A percentile compares a stretch with the other conserved stretches of the same genome.
Evolutionary conservation across 257 asterid genomes (phyloP).

Genomic region (Petunia secreta): DNA sequence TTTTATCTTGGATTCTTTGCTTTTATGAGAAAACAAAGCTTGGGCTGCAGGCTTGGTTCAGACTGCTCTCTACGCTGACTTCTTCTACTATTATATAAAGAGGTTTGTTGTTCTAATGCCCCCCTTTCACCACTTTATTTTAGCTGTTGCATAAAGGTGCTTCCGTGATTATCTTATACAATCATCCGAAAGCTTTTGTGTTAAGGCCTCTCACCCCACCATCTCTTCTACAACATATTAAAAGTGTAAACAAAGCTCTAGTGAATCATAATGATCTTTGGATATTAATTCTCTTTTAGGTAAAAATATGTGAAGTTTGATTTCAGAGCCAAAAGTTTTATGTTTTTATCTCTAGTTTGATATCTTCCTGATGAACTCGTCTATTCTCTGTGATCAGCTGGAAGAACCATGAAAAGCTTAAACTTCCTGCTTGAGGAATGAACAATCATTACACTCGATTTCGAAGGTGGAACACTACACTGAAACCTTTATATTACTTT

Average conservation of each 20-base stretch:
- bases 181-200: background rate
- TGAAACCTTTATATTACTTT: too few species aligned
- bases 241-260: background rate
- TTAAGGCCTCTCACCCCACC: background rate
- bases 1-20: background rate
- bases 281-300: too few species aligned
- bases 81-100: conserved; percentile 53
- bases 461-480: too few species aligned
- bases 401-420: conserved; percentile 45
- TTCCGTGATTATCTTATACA: too few species aligned
- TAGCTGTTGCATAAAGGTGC: background rate
- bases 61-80: conserved; percentile 55
- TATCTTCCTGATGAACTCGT: background rate
- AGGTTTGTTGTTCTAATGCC: conserved; percentile 35
- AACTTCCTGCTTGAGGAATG: conserved; percentile 45
- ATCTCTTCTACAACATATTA: background rate
- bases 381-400: conserved; percentile 38
- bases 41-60: conserved; percentile 57
- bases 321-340: background rate
- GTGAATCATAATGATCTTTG: too few species aligned
- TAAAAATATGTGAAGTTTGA: background rate
- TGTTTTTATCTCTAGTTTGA: background rate
- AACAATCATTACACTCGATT: too few species aligned
- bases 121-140: background rate
- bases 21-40: conserved; percentile 37